Evolutionary conservation across 495 filamentous ascomycete genomes (phyloP).

Genomic region (Patellaria atrata): DNA sequence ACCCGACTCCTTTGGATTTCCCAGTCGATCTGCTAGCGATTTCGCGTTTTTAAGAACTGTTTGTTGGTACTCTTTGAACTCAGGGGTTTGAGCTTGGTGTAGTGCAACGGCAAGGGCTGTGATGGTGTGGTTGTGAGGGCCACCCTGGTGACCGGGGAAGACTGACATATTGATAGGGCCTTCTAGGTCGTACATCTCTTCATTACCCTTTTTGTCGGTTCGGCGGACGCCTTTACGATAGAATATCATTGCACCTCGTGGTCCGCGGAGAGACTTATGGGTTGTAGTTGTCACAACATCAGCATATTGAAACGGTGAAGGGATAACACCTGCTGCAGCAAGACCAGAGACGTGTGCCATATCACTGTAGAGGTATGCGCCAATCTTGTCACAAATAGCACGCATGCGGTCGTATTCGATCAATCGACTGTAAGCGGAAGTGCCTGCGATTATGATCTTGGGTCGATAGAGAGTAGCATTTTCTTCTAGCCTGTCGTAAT

Average conservation of each 20-base stretch:
- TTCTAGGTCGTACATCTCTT: constrained; percentile 92
- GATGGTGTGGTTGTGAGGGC: constrained; percentile 99
- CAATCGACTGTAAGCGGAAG: constrained; percentile 94
- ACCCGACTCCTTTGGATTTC: constrained; percentile 46
- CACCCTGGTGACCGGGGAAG: constrained; percentile 98
- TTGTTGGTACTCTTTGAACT: constrained; percentile 94
- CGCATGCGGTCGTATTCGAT: constrained; percentile 97
- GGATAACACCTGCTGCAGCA: constrained; percentile 84
- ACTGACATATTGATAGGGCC: constrained; percentile 96
- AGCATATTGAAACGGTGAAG: constrained; percentile 83
- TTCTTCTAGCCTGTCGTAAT: constrained; percentile 86
- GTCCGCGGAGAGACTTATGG: constrained; percentile 97
- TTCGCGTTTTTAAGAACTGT: constrained; percentile 89
- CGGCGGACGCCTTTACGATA: constrained; percentile 91
- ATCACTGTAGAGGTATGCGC: constrained; percentile 88
- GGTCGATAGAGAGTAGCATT: constrained; percentile 90
- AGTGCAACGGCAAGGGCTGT: constrained; percentile 93
- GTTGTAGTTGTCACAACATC: constrained; percentile 99
- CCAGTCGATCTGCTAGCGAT: constrained; percentile 49
- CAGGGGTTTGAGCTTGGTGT: constrained; percentile 81
- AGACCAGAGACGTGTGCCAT: constrained; percentile 99
- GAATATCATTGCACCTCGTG: constrained; percentile 99
- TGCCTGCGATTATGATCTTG: constrained; percentile 91
- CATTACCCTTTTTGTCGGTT: constrained; percentile 75
- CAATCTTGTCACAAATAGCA: constrained; percentile 86